These are phyloP conservation scores for Ballota nigra DNA, from an alignment of 257 asterid species.

Conservation along the genomic window DNA sequence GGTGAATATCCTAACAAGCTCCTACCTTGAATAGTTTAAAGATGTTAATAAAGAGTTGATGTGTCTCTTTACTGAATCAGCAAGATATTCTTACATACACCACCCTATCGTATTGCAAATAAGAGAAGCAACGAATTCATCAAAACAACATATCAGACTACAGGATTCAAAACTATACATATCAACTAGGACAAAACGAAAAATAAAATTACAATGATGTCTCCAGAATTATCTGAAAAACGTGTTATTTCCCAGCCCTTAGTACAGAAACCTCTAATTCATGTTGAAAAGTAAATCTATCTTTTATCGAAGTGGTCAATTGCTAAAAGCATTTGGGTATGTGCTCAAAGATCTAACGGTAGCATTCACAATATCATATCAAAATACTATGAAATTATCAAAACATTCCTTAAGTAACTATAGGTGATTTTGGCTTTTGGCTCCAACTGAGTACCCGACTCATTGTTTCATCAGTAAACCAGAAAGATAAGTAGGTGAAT, in stretches of 20 bases:
- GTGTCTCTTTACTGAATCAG: too few species aligned
- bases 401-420: conserved; percentile 3
- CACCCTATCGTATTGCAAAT: too few species aligned
- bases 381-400: conserved; percentile 8
- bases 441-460: background rate
- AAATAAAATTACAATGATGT: background rate
- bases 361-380: conserved; percentile 5
- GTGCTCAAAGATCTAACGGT: conserved; percentile 6
- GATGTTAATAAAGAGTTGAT: too few species aligned
- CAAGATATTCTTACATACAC: too few species aligned
- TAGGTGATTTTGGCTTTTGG: background rate
- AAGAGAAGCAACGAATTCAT: too few species aligned
- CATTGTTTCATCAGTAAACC: background rate
- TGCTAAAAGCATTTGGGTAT: conserved; percentile 3
- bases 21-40: too few species aligned
- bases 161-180: background rate
- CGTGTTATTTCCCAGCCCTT: background rate
- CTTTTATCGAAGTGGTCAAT: conserved; percentile 1
- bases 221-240: conserved; percentile 9
- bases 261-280: background rate
- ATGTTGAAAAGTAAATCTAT: background rate
- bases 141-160: too few species aligned
- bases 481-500: background rate
- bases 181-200: background rate
- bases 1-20: too few species aligned